Evolutionary conservation across 768 basidiomycete species (phyloP), one percentile per base, ranked within the genome.

Genomic region (Suillus brevipes): DNA sequence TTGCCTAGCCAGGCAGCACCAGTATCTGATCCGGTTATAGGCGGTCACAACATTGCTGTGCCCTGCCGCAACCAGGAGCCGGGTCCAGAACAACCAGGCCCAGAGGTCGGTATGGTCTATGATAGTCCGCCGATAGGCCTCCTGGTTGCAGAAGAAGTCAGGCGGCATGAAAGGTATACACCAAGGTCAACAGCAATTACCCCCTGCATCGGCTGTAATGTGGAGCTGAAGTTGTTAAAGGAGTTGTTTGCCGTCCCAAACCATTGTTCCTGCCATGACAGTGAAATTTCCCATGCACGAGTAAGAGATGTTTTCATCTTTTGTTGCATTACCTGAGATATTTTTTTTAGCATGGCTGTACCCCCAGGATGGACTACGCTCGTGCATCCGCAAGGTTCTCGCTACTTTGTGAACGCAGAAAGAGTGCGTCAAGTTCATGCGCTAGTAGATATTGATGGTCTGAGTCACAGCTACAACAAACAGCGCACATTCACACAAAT

Each of bases 401-500:
- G 57, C 16, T 58, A 58, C 23, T 58, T 58, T 28, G 37, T 58
- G 25, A 38, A 58, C 38, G 13, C 23, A 25, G 25, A 40, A 38
- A 58, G 25, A 13, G 57, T 58, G 16, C 16, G 57, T 58, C 23
- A 58, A 6, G 2, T 40, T 28, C 38, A 28, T 40, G 13, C 3
- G 12, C 6, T 18, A 40, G 40, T 28, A 10, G 14, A 50, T 7
- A 14, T n/a, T n/a, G n/a, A 18, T 16, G 16, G 6, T 18, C 37
- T 58, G 23, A 58, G 8, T 58, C 10, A 6, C 23, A 58, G 23
- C 16, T 38, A 58, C 38, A 7, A 25, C 36, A 23, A 14, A 34
- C 65, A 87, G 84, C 80, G 78, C 57, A 78, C 85, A 0, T 84
- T 83, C 45, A 87, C 87, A 0, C 87, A 89, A 67, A 82, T 81